phyloP scores from a whole-genome alignment of 2,329 filamentous ascomycete genomes.

The Orbilia quercus region DNA sequence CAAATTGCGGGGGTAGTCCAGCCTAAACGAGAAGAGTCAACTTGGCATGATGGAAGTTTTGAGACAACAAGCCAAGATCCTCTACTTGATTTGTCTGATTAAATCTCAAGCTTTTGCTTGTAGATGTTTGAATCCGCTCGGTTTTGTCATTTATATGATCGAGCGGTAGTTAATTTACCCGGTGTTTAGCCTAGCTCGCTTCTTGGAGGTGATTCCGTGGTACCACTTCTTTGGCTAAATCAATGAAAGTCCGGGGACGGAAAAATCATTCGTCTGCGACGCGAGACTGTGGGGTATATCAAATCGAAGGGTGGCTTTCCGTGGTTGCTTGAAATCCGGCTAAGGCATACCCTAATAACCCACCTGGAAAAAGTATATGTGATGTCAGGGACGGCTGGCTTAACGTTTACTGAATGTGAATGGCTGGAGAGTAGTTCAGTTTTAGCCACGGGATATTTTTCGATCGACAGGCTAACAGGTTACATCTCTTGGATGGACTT shows the following conservation, averaged over 20 bases:
- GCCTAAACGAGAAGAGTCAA: background rate
- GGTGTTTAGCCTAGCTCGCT: slow-evolving; percentile 42
- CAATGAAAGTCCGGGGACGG: slow-evolving; percentile 28
- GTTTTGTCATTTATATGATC: background rate
- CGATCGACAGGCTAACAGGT: slow-evolving; percentile 8
- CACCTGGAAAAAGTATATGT: background rate
- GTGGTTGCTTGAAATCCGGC: background rate
- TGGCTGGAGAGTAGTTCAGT: no score
- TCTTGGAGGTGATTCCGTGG: slow-evolving; percentile 32
- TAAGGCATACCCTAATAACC: no score
- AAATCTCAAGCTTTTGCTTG: slow-evolving; percentile 7
- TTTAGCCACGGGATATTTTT: slow-evolving; percentile 38
- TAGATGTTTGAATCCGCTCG: background rate
- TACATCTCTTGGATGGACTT: slow-evolving; percentile 2
- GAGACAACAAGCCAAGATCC: background rate
- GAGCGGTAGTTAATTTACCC: slow-evolving; percentile 18
- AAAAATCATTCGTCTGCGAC: slow-evolving; percentile 19
- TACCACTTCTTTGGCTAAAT: slow-evolving; percentile 41
- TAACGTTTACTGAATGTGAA: no score
- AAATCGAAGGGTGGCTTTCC: background rate
- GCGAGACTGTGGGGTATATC: background rate
- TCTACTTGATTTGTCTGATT: background rate
- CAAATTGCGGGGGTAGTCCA: background rate
- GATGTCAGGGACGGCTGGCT: slow-evolving; percentile 22
- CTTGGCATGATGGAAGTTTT: background rate